Base-by-base conservation (phyloP, 192 early-diverging fungal species). In the Blastocladiella britannica region DNA sequence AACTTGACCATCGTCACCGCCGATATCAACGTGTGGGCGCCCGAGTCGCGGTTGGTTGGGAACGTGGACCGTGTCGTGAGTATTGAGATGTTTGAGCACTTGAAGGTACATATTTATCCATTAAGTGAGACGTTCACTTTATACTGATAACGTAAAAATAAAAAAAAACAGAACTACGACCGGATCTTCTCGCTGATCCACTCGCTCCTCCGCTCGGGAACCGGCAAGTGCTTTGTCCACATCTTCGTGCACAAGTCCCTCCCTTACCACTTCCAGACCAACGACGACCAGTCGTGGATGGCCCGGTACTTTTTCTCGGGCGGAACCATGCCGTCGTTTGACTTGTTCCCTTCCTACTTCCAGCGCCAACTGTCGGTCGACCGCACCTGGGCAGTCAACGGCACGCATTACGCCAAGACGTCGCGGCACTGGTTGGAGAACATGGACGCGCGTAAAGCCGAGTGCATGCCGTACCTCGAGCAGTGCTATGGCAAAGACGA, bases 51-150 rank as follows among this genome's bases (percentile, higher is more conserved):
- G 6, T 6, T 47, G 18, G 18, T 25, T 1, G 2, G 8, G 62
- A 75, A 69, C 28, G 78, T 76, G 55, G 75, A 81, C 61, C 64
- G 72, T 25, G 67, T 79, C 26, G 54, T 79, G 28, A 67, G 63
- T 4, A 70, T 80, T 56, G 77, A 81, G 62, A 80, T 80, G 77
- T 78, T 78, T 54, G 74, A 80, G 60, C 77, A 79, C 60, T 81
- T 80, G 78, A 82, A 81, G n/a, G n/a, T n/a, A n/a, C n/a, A n/a
- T n/a, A n/a, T n/a, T n/a, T n/a, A n/a, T n/a, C n/a, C n/a, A n/a
- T n/a, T n/a, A n/a, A n/a, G n/a, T n/a, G n/a, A n/a, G n/a, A n/a
- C n/a, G n/a, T n/a, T n/a, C n/a, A n/a, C n/a, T n/a, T n/a, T n/a
- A n/a, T n/a, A n/a, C n/a, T n/a, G n/a, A n/a, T n/a, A n/a, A n/a